These are phyloP conservation scores for Westerdykella sp. DNA, from an alignment of 2,329 filamentous ascomycete genomes.

Conservation along the genomic window DNA sequence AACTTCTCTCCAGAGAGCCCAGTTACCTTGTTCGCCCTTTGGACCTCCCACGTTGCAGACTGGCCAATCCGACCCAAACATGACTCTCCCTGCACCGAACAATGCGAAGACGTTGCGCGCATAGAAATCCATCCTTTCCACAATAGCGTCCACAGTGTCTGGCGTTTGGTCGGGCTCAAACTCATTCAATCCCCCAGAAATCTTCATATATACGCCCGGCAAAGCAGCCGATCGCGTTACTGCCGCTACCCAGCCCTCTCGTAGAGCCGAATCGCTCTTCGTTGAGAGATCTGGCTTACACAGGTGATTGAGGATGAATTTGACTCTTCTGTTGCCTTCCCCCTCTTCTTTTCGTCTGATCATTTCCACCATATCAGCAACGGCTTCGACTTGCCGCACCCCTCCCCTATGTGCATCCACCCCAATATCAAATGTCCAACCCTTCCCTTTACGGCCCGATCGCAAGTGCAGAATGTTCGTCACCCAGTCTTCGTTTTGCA, in stretches of 20 bases:
- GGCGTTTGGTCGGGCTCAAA: slow-evolving; percentile 50
- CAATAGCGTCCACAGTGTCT: slow-evolving; percentile 49
- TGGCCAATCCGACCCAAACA: slow-evolving; percentile 94
- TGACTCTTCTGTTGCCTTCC: slow-evolving; percentile 56
- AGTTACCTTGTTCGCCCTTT: slow-evolving; percentile 51
- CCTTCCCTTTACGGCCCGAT: slow-evolving; percentile 54
- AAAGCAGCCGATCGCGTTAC: slow-evolving; percentile 62
- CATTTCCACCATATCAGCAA: slow-evolving; percentile 31
- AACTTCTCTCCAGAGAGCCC: slow-evolving; percentile 68
- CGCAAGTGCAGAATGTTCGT: slow-evolving; percentile 54
- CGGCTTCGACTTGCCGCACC: slow-evolving; percentile 48
- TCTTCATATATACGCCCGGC: slow-evolving; percentile 73
- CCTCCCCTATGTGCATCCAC: slow-evolving; percentile 76
- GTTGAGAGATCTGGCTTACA: slow-evolving; percentile 77
- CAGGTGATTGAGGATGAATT: slow-evolving; percentile 74
- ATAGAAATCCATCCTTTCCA: slow-evolving; percentile 62
- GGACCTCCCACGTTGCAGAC: slow-evolving; percentile 69
- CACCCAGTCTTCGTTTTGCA: slow-evolving; percentile 31
- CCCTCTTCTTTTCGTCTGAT: slow-evolving; percentile 44
- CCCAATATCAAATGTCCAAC: slow-evolving; percentile 73
- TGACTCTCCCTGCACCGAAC: slow-evolving; percentile 66
- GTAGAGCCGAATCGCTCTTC: slow-evolving; percentile 21
- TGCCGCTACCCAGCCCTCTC: slow-evolving; percentile 64
- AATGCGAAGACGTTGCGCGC: slow-evolving; percentile 63
- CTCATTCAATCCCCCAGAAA: slow-evolving; percentile 81